Conservation (phyloP, 805 yeast species). For the Brettanomyces anomalus region DNA sequence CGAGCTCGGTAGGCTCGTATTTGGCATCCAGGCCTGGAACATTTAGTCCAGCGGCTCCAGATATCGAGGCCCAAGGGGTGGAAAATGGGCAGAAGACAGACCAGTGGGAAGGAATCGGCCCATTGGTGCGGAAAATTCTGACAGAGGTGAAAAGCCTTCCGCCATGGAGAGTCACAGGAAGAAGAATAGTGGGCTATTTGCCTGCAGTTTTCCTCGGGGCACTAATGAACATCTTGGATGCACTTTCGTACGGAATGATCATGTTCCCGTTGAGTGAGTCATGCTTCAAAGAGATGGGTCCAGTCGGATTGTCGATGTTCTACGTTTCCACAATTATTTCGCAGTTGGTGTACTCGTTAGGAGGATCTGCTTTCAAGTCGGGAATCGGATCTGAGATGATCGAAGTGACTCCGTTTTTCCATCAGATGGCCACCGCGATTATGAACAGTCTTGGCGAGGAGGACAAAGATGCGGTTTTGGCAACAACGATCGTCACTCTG, state of each 20-base stretch:
- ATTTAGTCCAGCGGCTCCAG: too few relatives aligned
- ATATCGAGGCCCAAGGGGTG: background rate
- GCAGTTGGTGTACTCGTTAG: slow-evolving; percentile 79
- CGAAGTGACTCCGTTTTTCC: slow-evolving; percentile 97
- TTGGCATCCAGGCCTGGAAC: too few relatives aligned
- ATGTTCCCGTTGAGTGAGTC: slow-evolving; percentile 87
- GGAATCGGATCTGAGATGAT: slow-evolving; percentile 99
- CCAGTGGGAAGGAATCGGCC: background rate
- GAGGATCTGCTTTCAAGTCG: slow-evolving; percentile 81
- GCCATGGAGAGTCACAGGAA: background rate
- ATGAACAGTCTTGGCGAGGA: slow-evolving; percentile 40
- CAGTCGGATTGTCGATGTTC: slow-evolving; percentile 89
- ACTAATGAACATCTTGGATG: slow-evolving; percentile 81
- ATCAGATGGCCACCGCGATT: slow-evolving; percentile 80
- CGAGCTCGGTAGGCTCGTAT: too few relatives aligned
- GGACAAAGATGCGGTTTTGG: slow-evolving; percentile 42
- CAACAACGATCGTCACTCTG: slow-evolving; percentile 83
- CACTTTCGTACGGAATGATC: slow-evolving; percentile 94
- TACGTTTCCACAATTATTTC: slow-evolving; percentile 87
- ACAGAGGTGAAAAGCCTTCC: too few relatives aligned
- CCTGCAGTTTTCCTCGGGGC: slow-evolving; percentile 88
- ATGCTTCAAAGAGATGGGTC: slow-evolving; percentile 67
- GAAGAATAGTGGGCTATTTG: slow-evolving; percentile 31
- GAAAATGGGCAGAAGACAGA: too few relatives aligned
- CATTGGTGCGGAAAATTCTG: background rate